These are phyloP conservation scores for Crithidia mellificae DNA, from an alignment of 208 protist genomes.

Conservation along the genomic window DNA sequence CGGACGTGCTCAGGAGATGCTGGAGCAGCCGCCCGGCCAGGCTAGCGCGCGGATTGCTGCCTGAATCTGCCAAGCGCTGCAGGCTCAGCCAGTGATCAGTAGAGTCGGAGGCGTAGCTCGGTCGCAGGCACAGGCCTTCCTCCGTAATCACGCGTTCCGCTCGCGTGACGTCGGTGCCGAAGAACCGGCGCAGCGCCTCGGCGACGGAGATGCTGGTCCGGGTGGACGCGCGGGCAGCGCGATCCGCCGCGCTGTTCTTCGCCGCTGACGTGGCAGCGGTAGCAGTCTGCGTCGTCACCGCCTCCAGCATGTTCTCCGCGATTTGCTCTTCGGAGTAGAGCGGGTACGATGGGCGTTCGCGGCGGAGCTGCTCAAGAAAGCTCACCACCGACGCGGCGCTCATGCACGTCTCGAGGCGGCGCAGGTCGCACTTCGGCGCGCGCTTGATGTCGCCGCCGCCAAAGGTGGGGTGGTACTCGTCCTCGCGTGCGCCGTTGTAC, in stretches of 20 bases:
- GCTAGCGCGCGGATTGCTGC: conserved; percentile 13
- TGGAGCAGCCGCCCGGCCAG: conserved; percentile 40
- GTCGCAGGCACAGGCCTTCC: conserved; percentile 58
- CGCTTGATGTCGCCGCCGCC: conserved; percentile 46
- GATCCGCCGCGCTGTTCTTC: neutral
- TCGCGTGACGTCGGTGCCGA: conserved; percentile 17
- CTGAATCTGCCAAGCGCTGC: conserved; percentile 27
- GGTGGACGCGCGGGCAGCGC: neutral
- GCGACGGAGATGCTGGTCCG: conserved; percentile 25
- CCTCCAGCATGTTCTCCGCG: neutral
- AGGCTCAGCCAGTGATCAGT: conserved; percentile 26
- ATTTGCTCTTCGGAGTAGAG: conserved; percentile 25
- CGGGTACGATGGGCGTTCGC: conserved; percentile 17
- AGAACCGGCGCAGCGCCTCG: conserved; percentile 40
- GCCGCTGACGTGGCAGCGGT: no score
- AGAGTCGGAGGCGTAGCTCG: conserved; percentile 48
- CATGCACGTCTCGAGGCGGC: conserved; percentile 62
- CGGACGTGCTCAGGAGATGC: conserved; percentile 50
- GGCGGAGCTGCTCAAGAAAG: conserved; percentile 45
- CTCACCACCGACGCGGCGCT: conserved; percentile 41
- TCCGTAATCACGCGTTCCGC: conserved; percentile 36
- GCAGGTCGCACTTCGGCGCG: conserved; percentile 60
- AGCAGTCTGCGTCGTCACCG: no score
- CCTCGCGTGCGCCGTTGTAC: conserved; percentile 76
- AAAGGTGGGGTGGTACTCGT: conserved; percentile 51